Evolutionary conservation across 2,329 filamentous ascomycete genomes (phyloP).

Genomic region (Xylogone sp.): DNA sequence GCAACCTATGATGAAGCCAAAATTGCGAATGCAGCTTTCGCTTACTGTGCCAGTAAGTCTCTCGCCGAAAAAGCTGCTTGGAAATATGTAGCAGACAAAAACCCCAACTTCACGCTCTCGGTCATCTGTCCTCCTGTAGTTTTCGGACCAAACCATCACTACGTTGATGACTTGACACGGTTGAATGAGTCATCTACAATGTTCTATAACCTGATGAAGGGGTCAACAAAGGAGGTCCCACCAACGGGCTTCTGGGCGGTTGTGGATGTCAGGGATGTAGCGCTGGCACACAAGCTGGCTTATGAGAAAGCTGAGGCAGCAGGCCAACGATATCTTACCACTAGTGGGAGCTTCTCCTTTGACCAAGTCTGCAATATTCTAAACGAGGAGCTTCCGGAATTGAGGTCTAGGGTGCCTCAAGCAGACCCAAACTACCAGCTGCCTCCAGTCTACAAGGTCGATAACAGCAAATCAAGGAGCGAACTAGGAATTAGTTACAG

Average conservation of each 20-base stretch:
- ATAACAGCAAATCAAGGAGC: slow-evolving; percentile 3
- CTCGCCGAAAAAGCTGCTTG: slow-evolving; percentile 64
- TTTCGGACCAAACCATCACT: slow-evolving; percentile 57
- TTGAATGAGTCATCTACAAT: slow-evolving; percentile 70
- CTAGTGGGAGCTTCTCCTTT: slow-evolving; percentile 55
- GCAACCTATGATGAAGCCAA: slow-evolving; percentile 41
- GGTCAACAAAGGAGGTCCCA: slow-evolving; percentile 48
- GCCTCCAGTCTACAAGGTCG: background rate
- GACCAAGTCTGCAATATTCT: slow-evolving; percentile 47
- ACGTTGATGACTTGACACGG: slow-evolving; percentile 52
- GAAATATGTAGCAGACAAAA: slow-evolving; percentile 50
- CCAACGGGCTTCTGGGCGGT: slow-evolving; percentile 44
- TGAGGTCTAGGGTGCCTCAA: slow-evolving; percentile 41
- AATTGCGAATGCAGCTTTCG: background rate
- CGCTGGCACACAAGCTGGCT: slow-evolving; percentile 54
- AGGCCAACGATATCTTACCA: slow-evolving; percentile 57
- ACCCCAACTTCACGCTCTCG: slow-evolving; percentile 51
- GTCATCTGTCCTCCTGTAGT: slow-evolving; percentile 58
- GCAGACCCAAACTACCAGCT: background rate
- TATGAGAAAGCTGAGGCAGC: slow-evolving; percentile 50
- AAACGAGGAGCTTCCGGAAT: slow-evolving; percentile 39
- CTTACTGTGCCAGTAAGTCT: slow-evolving; percentile 40
- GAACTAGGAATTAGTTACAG: slow-evolving; percentile 5
- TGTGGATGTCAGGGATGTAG: slow-evolving; percentile 57
- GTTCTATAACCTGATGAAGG: slow-evolving; percentile 56